phyloP scores from a whole-genome alignment of 352 stramenopile species.

The Phytophthora idaei region DNA sequence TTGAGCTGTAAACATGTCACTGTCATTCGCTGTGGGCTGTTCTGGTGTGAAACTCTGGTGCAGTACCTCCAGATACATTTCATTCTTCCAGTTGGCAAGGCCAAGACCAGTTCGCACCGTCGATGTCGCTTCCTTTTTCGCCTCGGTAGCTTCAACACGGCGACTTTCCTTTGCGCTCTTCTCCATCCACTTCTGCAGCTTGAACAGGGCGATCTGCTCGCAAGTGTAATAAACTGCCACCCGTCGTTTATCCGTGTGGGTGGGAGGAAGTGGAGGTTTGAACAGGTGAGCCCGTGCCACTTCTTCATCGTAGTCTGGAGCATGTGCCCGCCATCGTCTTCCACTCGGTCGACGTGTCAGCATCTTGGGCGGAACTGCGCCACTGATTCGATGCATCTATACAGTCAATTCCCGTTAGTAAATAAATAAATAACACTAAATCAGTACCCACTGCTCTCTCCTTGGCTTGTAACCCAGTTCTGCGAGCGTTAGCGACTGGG shows the following conservation, averaged over 20 bases:
- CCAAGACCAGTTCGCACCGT: constrained; percentile 1
- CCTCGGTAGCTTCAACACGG: constrained; percentile 14
- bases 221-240: constrained; percentile 75
- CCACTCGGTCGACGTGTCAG: constrained; percentile 33
- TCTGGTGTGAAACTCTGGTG: constrained; percentile 46
- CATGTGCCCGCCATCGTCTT: constrained; percentile 35
- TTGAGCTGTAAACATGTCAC: constrained; percentile 8
- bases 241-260: constrained; percentile 47
- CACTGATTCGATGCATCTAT: constrained; percentile 30
- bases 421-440: neutral
- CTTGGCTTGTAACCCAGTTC: constrained; percentile 27
- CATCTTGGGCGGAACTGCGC: constrained; percentile 11
- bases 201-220: constrained; percentile 73
- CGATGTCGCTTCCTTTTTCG: neutral
- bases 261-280: constrained; percentile 39
- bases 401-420: constrained; percentile 18
- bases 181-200: constrained; percentile 75
- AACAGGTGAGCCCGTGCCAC: constrained; percentile 39
- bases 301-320: constrained; percentile 49
- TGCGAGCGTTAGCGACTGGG: constrained; percentile 16
- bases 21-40: neutral
- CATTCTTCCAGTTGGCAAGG: constrained; percentile 54
- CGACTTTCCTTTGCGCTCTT: constrained; percentile 28
- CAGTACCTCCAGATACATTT: constrained; percentile 78
- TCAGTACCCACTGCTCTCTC: constrained; percentile 24